Evolutionary conservation across 306 rosid genomes (phyloP), one percentile per base, ranked within the genome.

Genomic region (Spatholobus suberectus): DNA sequence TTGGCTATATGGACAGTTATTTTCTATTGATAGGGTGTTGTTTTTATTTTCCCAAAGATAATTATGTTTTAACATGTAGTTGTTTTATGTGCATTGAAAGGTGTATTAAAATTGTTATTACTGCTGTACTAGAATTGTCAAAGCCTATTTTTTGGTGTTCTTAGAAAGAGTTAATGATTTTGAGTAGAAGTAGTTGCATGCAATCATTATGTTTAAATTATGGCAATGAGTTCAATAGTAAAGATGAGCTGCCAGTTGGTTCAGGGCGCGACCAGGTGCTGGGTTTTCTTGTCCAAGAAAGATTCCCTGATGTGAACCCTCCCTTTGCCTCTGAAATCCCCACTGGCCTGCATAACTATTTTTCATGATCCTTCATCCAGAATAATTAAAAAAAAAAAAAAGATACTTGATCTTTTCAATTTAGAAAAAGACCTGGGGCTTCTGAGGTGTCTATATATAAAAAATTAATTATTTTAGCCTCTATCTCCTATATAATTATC

Each of bases 21-120:
- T 57, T 58, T 74, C 40, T 15, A 15, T 52, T 79, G 63, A 34
- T 75, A 32, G 54, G 47, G 14, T 75, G 18, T 59, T 17, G 27
- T 59, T 68, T 59, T 59, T 20, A 46, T 61, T 58, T 79, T 14
- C n/a, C 14, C n/a, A 21, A n/a, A 52, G 47, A 69, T 78, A 54
- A 26, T 20, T 62, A 27, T 40, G 34, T 32, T 9, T 23, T 77
- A 37, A 23, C n/a, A 20, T 65, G 65, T 40, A 78, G 13, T 40
- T 51, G 11, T 23, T 67, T 74, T n/a, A 12, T 44, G 34, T 55
- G 76, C 61, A 24, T 58, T 24, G 7, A 61, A 79, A 51, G 29
- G 20, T 24, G 17, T 71, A 59, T 38, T 70, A 62, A 6, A 58
- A 70, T 59, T 77, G 40, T 9, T 67, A 41, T 61, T 41, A 41